Conservation (phyloP, 1,284 basidiomycete species). For the Anthracocystis walkeri region DNA sequence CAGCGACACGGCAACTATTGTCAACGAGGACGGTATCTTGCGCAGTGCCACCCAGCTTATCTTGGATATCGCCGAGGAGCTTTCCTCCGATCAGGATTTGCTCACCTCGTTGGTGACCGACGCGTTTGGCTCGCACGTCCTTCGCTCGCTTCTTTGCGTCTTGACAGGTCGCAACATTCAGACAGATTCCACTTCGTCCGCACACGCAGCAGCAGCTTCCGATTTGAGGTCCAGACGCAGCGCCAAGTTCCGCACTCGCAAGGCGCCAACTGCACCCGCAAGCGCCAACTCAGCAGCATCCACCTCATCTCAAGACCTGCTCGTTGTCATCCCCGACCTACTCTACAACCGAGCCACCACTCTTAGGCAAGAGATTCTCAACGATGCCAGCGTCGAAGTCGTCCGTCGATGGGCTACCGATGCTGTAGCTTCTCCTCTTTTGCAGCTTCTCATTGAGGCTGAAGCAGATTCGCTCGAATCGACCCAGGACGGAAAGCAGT, state of each 20-base stretch:
- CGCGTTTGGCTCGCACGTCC: conserved; percentile 59
- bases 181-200: conserved; percentile 11
- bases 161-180: conserved; percentile 56
- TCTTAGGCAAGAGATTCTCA: conserved; percentile 26
- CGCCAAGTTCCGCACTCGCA: conserved; percentile 60
- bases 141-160: conserved; percentile 59
- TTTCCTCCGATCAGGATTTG: conserved; percentile 22
- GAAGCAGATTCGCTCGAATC: conserved; percentile 43
- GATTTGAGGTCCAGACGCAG: conserved; percentile 57
- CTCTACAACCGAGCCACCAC: conserved; percentile 28
- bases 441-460: conserved; percentile 56
- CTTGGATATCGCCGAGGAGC: conserved; percentile 51
- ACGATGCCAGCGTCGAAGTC: conserved; percentile 12
- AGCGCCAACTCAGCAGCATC: not conserved
- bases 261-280: conserved; percentile 28
- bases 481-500: conserved; percentile 6
- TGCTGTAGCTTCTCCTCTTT: conserved; percentile 55
- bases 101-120: conserved; percentile 46
- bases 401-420: conserved; percentile 50
- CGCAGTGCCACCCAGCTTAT: conserved; percentile 52
- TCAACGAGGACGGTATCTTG: conserved; percentile 55
- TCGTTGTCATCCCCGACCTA: conserved; percentile 32
- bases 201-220: conserved; percentile 12
- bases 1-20: conserved; percentile 39
- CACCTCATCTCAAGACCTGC: conserved; percentile 13